Evolutionary conservation across 23 red algal species (phyloP), one percentile per base, ranked within the genome.

Genomic region (Gracilaria caudata): DNA sequence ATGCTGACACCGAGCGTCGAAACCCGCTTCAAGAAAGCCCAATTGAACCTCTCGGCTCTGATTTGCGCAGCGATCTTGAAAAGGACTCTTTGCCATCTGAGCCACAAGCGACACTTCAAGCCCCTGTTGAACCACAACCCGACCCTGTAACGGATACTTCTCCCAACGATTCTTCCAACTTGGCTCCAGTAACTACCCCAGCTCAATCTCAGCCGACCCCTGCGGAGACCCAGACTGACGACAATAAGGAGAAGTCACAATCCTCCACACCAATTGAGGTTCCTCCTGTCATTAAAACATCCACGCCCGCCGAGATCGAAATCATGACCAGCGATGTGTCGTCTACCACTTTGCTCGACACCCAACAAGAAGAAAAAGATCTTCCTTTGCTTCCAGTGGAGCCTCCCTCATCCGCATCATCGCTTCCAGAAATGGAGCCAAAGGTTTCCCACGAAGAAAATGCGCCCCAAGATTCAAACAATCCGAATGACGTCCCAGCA

Each of bases 271-370:
- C 80, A 28, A 37, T 53, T 51, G 60, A 38, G 45, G 35, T 24
- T 21, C 37, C 63, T 5, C 63, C 60, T 43, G 60, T 43, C 38
- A 32, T 60, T 17, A 84, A 65, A 38, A 51, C 77, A 34, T 80
- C 77, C 16, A 80, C 77, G 41, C 51, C 51, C 3, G 51, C 43
- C 29, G 77, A 63, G 39, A 80, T 75, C 7, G 70, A 75, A 49
- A 47, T 75, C 13, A 75, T 75, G 70, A 80, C 77, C 33, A 80
- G 56, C 77, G 77, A 57, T 60, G 77, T 80, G 51, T 57, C 77
- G 0, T 60, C 77, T 24, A 57, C 77, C 32, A 60, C 77, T 17
- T 23, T 80, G 4, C 25, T 63, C 20, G 77, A 80, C 29, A 21
- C 77, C n/a, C 33, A 80, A n/a, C 77, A 60, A 25, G 51, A 80